Base-by-base conservation (phyloP, 2,329 filamentous ascomycete genomes). In the Pseudogymnoascus sp. region DNA sequence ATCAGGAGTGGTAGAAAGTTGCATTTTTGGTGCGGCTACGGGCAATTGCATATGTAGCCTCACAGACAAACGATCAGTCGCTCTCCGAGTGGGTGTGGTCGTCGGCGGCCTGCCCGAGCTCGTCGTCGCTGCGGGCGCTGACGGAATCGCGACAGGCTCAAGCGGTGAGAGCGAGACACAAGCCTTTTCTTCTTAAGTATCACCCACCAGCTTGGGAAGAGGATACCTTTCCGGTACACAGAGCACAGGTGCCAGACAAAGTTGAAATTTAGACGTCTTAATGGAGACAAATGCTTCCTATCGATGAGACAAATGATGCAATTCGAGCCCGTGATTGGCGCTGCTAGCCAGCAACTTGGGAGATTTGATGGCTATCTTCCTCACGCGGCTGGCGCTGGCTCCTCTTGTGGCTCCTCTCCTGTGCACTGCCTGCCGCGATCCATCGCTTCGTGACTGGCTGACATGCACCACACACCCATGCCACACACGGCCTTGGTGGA, bases 401-500 rank as follows among this genome's bases (percentile, higher is more conserved):
- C 21, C 42, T 47, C 6, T 26, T 47, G 42, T 47, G 42, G 42
- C 42, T 47, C 44, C 44, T 50, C 44, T 29, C 44, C 44, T 50
- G 4, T 24, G 44, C 24, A 50, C 44, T 50, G 44, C 44, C 44
- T 50, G 44, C 24, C 44, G 44, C 44, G 44, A 50, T 50, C 24
- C 24, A 50, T 50, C 44, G 44, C 44, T 50, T 50, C 14, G 44
- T 50, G 44, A 50, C 44, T 50, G 44, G 44, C 44, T 50, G 44
- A 50, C 44, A 29, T 29, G 44, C 44, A 50, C 4, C 44, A 26
- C 24, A 50, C n/a, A 50, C 44, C 44, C 44, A 50, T 50, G 44
- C 44, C 44, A 50, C 44, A 50, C 44, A 50, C 44, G 44, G 44
- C 44, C 44, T 50, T 50, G 44, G 44, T 50, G 44, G 44, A 50